Base-by-base conservation (phyloP, 176 grass and related monocot genomes). In the Eleusine coracana region DNA sequence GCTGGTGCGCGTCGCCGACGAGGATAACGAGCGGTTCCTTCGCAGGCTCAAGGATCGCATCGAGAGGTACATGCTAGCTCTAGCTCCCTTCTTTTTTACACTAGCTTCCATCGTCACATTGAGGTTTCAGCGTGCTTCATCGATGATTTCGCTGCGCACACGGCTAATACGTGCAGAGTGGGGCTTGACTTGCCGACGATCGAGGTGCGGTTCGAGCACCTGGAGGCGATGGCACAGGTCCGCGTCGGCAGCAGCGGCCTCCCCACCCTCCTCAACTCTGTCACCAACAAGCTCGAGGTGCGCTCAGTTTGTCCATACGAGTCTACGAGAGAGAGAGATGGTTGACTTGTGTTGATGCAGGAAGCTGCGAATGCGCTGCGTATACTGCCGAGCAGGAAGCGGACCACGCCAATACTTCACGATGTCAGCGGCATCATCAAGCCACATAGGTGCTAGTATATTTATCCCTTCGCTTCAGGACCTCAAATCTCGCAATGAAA, bases 41-140 rank as follows among this genome's bases (percentile, higher is more conserved):
- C 88, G 89, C 80, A 98, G 95, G 88, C 95, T 98, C 82, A 95
- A 88, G 90, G 90, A 98, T 6, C 85, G 94, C 49, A 36, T 94
- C 36, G 89, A 97, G 7, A 49, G 92, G 94, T 97, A 44, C 81
- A 45, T 39, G 16, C 11, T 34, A 34, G 31, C 2, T 1, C 1
- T 34, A 34, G 31, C 31, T 34, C 31, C 31, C 31, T 34, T 34
- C 31, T 34, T 34, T 34, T 34, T 34, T 34, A 34, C 31, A 34
- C 31, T 34, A 34, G 31, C 31, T 34, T 34, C 31, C 31, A 34
- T 34, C 31, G 31, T 34, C 31, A 34, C 31, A 34, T 34, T 34
- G 31, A 34, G 31, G 14, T 13, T 6, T 11, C 11, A 2, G 10
- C 51, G 3, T 54, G 2, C 16, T 56, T 58, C 5, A 18, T 58